Base-by-base conservation (phyloP, 306 rosid species). In the Mimosa bimucronata region DNA sequence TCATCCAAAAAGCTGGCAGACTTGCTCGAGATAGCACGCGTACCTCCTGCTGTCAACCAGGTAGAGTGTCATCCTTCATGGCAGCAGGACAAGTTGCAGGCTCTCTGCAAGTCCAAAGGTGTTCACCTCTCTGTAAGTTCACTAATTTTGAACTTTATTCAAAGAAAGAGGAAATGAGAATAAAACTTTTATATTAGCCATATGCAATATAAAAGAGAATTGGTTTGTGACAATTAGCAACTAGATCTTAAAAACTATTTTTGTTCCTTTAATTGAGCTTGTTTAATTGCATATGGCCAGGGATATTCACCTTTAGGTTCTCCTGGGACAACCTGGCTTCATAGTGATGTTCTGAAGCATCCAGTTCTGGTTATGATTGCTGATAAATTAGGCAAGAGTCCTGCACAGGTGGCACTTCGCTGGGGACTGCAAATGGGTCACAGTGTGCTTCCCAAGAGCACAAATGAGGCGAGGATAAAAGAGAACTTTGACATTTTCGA, bases 281-380 rank as follows among this genome's bases (percentile, higher is more conserved):
- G 46, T 65, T 29, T 74, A 15, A 42, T 57, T 77, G 82, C 71
- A 52, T 28, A 23, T 81, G 65, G 71, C 62, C 77, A 92, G 97
- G 89, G 86, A 69, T 90, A 90, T 85, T 88, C 97, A 64, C 94
- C 97, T 8, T 75, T 90, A 75, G 97, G 94, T 57, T 90, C 97
- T 79, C 90, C 94, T 69, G 89, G 89, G 16, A 87, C 92, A 52
- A 70, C 85, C 5, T 85, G 91, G 89, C 61, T 92, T 23, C 80
- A 88, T 46, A 55, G 89, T 58, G 92, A 87, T 19, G 84, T 92
- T 46, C 94, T 92, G 16, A 65, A 79, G 86, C 83, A 87, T 55
- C 97, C 91, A 38, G 48, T 86, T 48, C 61, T 90, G 38, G 82
- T 29, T 21, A 84, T 30, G 34, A 68, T 90, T 0, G 90, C 90